Conservation (phyloP, 768 basidiomycete species). For the Phlebiopsis gigantea region DNA sequence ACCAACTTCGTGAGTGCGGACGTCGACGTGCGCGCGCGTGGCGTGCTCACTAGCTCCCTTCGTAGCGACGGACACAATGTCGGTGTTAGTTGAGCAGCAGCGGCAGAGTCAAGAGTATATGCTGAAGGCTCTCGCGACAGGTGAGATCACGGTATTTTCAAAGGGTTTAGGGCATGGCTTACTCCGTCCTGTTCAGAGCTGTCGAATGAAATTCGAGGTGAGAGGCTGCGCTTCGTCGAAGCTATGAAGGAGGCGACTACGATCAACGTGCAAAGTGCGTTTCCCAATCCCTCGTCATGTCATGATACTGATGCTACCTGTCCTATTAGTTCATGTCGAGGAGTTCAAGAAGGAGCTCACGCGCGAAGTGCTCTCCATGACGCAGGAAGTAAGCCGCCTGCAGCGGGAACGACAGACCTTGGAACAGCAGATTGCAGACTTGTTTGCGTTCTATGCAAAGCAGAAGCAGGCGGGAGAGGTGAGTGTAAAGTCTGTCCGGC, state of each 20-base stretch:
- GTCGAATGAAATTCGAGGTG: conserved; percentile 79
- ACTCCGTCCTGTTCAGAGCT: conserved; percentile 48
- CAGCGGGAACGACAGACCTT: conserved; percentile 60
- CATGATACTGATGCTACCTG: not conserved
- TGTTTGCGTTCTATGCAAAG: conserved; percentile 68
- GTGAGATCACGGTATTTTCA: conserved; percentile 30
- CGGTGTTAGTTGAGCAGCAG: conserved; percentile 61
- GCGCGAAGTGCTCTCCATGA: conserved; percentile 68
- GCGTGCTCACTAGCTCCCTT: not conserved
- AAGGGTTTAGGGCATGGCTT: not conserved
- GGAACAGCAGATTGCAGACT: conserved; percentile 67
- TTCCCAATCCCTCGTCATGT: not conserved
- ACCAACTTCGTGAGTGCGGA: conserved; percentile 29
- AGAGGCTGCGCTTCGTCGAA: conserved; percentile 81
- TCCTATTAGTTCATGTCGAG: conserved; percentile 66
- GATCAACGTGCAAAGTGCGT: conserved; percentile 74
- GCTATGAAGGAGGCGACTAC: conserved; percentile 94
- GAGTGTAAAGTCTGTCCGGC: not conserved
- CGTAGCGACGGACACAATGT: conserved; percentile 52
- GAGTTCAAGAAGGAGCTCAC: conserved; percentile 81
- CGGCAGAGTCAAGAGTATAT: conserved; percentile 68
- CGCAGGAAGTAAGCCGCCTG: conserved; percentile 64
- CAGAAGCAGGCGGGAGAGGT: conserved; percentile 40
- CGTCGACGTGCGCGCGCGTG: not conserved
- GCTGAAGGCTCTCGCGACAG: conserved; percentile 58